These are phyloP conservation scores for Ophiosphaerella narmari DNA, from an alignment of 2,329 filamentous ascomycete genomes.

Conservation along the genomic window DNA sequence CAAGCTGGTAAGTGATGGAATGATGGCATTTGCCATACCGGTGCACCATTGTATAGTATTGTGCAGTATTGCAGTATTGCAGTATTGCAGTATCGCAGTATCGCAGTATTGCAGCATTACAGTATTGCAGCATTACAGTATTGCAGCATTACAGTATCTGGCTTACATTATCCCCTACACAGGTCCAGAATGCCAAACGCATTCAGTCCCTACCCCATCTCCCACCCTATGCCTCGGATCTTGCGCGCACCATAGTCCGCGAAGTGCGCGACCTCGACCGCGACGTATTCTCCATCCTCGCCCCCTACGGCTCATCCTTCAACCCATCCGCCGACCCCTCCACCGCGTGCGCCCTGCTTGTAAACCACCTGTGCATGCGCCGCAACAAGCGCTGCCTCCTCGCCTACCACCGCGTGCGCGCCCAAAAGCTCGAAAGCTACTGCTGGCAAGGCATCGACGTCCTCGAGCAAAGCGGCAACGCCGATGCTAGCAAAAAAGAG, in stretches of 20 bases:
- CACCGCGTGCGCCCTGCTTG: constrained; percentile 83
- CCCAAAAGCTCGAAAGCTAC: constrained; percentile 89
- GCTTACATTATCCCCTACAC: neutral
- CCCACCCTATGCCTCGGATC: constrained; percentile 89
- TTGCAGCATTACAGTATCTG: no score
- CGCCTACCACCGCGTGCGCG: constrained; percentile 88
- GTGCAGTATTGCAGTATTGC: no score
- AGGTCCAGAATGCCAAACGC: constrained; percentile 96
- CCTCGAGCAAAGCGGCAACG: constrained; percentile 60
- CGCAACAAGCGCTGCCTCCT: constrained; percentile 94
- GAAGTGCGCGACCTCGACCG: constrained; percentile 94
- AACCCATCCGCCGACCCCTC: constrained; percentile 82
- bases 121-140: no score
- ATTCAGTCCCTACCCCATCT: constrained; percentile 84
- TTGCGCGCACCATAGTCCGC: constrained; percentile 82
- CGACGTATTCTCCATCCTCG: constrained; percentile 77
- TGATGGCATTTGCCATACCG: no score
- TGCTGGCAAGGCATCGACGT: constrained; percentile 91
- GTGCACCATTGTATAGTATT: no score
- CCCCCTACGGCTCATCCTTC: constrained; percentile 83
- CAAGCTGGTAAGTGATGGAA: constrained; percentile 67
- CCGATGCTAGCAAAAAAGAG: constrained; percentile 56
- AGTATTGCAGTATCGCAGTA: no score
- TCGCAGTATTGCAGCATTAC: no score
- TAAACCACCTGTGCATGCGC: constrained; percentile 93